These are phyloP conservation scores for Naegleria fowleri DNA, from an alignment of 208 protist species.

Conservation along the genomic window DNA sequence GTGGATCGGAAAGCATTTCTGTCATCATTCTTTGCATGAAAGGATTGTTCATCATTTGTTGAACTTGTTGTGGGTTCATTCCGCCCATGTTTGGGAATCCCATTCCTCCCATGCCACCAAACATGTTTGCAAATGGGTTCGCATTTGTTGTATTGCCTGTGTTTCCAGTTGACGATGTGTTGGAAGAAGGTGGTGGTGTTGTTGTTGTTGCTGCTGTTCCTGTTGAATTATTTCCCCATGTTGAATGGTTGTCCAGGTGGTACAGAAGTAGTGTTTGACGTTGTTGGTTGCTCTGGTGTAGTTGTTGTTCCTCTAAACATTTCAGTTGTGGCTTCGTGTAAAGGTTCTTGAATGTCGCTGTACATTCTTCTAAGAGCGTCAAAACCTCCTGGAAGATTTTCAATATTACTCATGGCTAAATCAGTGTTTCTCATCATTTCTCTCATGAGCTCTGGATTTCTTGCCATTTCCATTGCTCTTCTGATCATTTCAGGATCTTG, in stretches of 20 bases:
- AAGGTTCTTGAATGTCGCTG: constrained; percentile 24
- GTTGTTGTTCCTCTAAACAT: not conserved
- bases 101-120: constrained; percentile 10
- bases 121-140: constrained; percentile 15
- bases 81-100: not conserved
- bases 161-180: no score
- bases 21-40: constrained; percentile 21
- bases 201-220: not conserved
- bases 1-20: constrained; percentile 22
- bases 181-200: constrained; percentile 1
- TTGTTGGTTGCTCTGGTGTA: not conserved
- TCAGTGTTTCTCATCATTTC: constrained; percentile 71
- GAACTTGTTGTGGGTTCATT: not conserved
- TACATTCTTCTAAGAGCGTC: constrained; percentile 30
- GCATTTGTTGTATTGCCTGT: not conserved
- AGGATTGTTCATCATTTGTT: constrained; percentile 37
- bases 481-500: constrained; percentile 59
- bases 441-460: constrained; percentile 63
- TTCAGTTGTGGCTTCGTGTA: not conserved
- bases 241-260: not conserved
- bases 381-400: constrained; percentile 59
- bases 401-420: constrained; percentile 59
- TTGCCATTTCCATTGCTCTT: constrained; percentile 57
- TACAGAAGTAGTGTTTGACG: not conserved
- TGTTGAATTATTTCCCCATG: not conserved